Evolutionary conservation across 1,139 yeast genomes (phyloP).

Genomic region (Candida sp.): DNA sequence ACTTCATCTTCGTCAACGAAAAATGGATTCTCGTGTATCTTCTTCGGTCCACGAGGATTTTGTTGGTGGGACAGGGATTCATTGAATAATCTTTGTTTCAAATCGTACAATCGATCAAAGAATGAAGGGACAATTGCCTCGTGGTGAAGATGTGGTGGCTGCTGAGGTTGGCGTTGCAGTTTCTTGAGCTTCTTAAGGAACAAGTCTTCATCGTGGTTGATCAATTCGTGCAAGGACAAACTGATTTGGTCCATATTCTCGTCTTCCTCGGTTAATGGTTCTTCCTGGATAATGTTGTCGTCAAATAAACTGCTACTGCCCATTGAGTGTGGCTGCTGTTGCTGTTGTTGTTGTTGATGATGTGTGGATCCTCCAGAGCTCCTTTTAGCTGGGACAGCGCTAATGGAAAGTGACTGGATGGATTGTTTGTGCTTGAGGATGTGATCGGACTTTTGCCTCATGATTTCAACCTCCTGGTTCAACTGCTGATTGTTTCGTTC

Average conservation of each 20-base stretch:
- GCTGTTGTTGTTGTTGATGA: constrained; percentile 11
- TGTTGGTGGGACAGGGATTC: constrained; percentile 2
- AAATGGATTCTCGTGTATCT: constrained; percentile 12
- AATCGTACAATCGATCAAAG: constrained; percentile 11
- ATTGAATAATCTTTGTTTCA: constrained; percentile 14
- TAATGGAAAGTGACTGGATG: constrained; percentile 26
- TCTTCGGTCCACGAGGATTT: constrained; percentile 5
- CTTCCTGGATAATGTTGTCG: constrained; percentile 13
- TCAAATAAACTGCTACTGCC: constrained; percentile 15
- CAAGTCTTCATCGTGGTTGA: constrained; percentile 5
- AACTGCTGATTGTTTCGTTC: constrained; percentile 34
- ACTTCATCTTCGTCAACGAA: constrained; percentile 7
- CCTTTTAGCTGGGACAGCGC: neutral
- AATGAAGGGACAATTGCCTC: constrained; percentile 6
- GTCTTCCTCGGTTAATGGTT: constrained; percentile 3
- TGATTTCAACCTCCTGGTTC: constrained; percentile 30
- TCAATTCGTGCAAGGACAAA: constrained; percentile 5
- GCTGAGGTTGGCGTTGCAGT: constrained; percentile 3
- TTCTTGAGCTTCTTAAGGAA: neutral
- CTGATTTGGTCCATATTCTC: constrained; percentile 1
- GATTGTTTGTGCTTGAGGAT: constrained; percentile 40
- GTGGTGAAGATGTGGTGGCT: neutral
- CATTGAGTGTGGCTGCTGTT: constrained; percentile 13
- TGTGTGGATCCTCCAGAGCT: neutral
- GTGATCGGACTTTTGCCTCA: constrained; percentile 34